Evolutionary conservation across 2,329 filamentous ascomycete genomes (phyloP).

Genomic region (Cytospora piceae): DNA sequence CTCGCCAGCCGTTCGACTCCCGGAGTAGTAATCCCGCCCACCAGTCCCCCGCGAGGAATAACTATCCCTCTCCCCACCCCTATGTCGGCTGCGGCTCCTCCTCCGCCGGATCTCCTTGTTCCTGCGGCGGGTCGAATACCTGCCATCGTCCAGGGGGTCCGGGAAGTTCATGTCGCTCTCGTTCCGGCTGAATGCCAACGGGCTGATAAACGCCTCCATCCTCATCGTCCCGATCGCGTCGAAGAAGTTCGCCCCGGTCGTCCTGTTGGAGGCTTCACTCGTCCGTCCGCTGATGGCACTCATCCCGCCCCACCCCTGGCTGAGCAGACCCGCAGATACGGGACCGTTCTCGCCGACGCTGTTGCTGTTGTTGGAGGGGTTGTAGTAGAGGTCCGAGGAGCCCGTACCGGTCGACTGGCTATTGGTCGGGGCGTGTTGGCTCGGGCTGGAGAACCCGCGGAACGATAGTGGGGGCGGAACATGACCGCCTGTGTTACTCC

Average conservation of each 20-base stretch:
- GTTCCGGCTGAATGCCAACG: constrained; percentile 54
- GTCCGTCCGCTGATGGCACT: constrained; percentile 48
- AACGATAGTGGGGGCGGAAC: constrained; percentile 72
- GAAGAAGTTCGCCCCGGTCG: constrained; percentile 66
- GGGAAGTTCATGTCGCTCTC: constrained; percentile 45
- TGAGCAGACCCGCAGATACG: constrained; percentile 18
- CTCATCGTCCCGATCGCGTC: constrained; percentile 88
- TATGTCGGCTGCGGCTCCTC: constrained; percentile 55
- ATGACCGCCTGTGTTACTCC: constrained; percentile 85
- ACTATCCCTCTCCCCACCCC: constrained; percentile 46
- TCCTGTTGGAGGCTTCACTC: constrained; percentile 57
- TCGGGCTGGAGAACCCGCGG: constrained; percentile 73
- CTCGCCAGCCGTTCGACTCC: constrained; percentile 52
- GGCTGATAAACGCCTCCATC: constrained; percentile 94
- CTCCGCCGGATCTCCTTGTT: constrained; percentile 58
- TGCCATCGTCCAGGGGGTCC: constrained; percentile 55
- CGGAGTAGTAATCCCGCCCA: constrained; percentile 50
- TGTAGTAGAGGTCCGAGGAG: constrained; percentile 48
- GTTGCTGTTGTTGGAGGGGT: constrained; percentile 46
- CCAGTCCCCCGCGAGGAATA: constrained; percentile 47
- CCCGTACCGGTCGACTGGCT: constrained; percentile 44
- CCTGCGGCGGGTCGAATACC: constrained; percentile 51
- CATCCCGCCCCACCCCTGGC: constrained; percentile 28
- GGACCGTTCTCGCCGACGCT: constrained; percentile 28
- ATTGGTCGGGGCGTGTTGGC: constrained; percentile 53